Percentiles rank a stretch among this genome's conserved stretches.
phyloP scores from a whole-genome alignment of 768 basidiomycete species.

The Strobilomyces confusus region DNA sequence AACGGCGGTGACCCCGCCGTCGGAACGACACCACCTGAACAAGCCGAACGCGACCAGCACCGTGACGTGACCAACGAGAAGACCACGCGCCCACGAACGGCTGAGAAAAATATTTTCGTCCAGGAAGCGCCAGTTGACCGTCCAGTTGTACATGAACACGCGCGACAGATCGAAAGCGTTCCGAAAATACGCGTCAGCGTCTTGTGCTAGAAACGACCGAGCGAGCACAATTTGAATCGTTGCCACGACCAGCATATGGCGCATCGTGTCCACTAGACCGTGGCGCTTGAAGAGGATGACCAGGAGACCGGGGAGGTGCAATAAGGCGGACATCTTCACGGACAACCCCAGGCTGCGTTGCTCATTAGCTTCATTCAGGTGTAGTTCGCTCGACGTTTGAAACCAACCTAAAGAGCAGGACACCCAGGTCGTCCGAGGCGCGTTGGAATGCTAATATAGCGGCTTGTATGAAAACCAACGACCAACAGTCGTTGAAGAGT shows the following conservation, averaged over 20 bases:
- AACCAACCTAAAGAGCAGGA: conserved; percentile 71
- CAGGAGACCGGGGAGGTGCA: conserved; percentile 86
- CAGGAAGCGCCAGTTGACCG: conserved; percentile 95
- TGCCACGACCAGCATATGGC: conserved; percentile 41
- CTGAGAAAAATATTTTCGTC: conserved; percentile 74
- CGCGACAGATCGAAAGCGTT: conserved; percentile 86
- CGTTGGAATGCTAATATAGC: conserved; percentile 64
- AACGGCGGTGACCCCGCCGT: conserved; percentile 63
- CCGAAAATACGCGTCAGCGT: conserved; percentile 61
- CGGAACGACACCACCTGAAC: conserved; percentile 68
- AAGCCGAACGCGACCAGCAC: conserved; percentile 63
- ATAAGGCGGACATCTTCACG: conserved; percentile 90
- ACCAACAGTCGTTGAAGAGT: conserved; percentile 95
- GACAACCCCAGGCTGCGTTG: conserved; percentile 55
- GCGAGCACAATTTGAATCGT: conserved; percentile 58
- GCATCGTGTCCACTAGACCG: conserved; percentile 51
- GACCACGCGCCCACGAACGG: conserved; percentile 49
- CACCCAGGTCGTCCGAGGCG: conserved; percentile 57
- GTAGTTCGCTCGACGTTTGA: background rate
- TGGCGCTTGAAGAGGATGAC: conserved; percentile 75
- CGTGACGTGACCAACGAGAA: conserved; percentile 65
- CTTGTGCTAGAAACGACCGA: conserved; percentile 60
- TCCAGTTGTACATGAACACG: conserved; percentile 93
- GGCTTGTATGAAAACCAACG: conserved; percentile 58
- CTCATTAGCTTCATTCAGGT: background rate